A percentile compares a stretch with the other conserved stretches of the same genome.
phyloP scores from a whole-genome alignment of 805 yeast genomes.

The Ogataea philodendri region DNA sequence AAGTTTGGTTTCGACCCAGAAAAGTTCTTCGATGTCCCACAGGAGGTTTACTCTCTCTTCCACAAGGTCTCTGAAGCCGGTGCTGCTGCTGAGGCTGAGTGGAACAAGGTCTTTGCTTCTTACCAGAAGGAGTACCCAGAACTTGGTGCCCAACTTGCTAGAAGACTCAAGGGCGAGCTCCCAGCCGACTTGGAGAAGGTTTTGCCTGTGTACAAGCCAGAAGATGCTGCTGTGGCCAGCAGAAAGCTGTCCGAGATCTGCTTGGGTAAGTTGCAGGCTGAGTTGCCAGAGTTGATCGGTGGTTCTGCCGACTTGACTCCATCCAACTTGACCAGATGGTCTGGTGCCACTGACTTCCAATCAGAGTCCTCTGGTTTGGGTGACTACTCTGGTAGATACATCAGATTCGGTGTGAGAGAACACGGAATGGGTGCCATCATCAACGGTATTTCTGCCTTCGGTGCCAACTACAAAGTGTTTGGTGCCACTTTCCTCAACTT shows the following conservation, averaged over 20 bases:
- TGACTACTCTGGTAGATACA: conserved; percentile 85
- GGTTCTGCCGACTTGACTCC: conserved; percentile 99
- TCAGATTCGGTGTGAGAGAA: conserved; percentile 98
- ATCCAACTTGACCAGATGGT: conserved; percentile 90
- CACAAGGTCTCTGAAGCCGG: conserved; percentile 57
- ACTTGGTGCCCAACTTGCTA: conserved; percentile 70
- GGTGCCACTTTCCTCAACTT: conserved; percentile 99
- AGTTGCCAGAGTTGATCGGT: conserved; percentile 86
- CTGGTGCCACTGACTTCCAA: conserved; percentile 87
- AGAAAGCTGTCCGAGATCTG: conserved; percentile 90
- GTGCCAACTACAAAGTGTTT: conserved; percentile 81
- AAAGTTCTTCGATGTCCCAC: conserved; percentile 73
- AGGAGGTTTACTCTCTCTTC: conserved; percentile 76
- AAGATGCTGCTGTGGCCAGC: conserved; percentile 83
- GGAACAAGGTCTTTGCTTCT: conserved; percentile 63
- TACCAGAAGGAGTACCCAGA: conserved; percentile 73
- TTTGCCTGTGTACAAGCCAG: conserved; percentile 76
- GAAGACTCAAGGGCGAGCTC: conserved; percentile 75
- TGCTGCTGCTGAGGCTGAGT: conserved; percentile 65
- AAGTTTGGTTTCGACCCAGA: conserved; percentile 87
- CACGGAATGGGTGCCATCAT: conserved; percentile 98
- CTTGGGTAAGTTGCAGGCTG: conserved; percentile 57
- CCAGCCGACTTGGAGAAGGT: conserved; percentile 78
- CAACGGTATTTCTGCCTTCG: conserved; percentile 94
- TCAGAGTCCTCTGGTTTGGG: conserved; percentile 78